Evolutionary conservation across 1,284 basidiomycete species (phyloP).

Genomic region (Cutaneotrichosporon dermatis): DNA sequence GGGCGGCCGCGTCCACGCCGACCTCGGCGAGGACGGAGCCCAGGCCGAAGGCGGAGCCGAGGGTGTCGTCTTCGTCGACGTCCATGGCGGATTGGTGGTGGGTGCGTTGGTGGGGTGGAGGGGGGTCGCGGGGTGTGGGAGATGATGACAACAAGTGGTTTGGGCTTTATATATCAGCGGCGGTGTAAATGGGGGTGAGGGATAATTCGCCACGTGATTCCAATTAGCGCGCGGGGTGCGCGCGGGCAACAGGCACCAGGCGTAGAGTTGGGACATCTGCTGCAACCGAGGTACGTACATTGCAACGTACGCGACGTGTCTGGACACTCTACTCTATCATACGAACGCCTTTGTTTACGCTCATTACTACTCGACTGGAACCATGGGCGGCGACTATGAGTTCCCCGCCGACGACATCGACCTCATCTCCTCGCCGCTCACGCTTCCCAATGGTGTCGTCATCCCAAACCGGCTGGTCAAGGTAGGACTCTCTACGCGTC

Average conservation of each 20-base stretch:
- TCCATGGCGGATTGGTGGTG: constrained; percentile 14
- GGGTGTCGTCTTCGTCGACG: constrained; percentile 27
- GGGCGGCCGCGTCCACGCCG: constrained; percentile 34
- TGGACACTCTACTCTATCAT: too few relatives aligned
- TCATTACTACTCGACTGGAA: not conserved
- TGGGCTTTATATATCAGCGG: not conserved
- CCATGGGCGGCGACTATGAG: not conserved
- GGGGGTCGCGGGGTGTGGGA: not conserved
- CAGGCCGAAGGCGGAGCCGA: constrained; percentile 37
- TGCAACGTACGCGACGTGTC: too few relatives aligned
- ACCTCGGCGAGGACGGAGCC: constrained; percentile 31
- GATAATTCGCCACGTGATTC: not conserved
- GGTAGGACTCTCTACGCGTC: constrained; percentile 34
- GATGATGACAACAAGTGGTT: not conserved
- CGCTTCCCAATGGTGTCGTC: constrained; percentile 56
- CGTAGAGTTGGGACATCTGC: not conserved
- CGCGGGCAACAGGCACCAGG: too few relatives aligned
- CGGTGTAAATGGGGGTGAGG: not conserved
- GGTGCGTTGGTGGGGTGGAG: not conserved
- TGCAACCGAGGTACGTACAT: not conserved
- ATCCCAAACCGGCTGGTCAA: constrained; percentile 55
- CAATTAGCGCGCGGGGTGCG: too few relatives aligned
- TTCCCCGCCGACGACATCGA: constrained; percentile 23
- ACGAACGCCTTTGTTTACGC: too few relatives aligned
- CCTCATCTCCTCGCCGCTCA: constrained; percentile 51